A percentile compares a stretch with the other conserved stretches of the same genome.
These are phyloP conservation scores for Dioscorea alata DNA, from an alignment of 106 monocot genomes.

Conservation along the genomic window DNA sequence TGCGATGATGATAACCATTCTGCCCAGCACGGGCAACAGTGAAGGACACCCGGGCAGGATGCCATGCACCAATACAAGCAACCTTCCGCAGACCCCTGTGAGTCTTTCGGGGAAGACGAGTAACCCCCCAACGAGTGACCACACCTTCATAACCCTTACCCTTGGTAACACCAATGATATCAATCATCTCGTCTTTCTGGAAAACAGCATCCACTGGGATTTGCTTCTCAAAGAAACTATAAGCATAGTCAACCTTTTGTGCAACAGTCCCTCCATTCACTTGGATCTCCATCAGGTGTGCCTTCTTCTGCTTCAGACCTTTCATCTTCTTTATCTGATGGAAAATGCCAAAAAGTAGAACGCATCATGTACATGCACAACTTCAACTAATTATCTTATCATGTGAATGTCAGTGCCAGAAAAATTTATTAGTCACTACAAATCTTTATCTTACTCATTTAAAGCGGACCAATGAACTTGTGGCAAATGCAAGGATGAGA, in stretches of 20 bases:
- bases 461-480: too few relatives aligned
- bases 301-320: constrained; percentile 10
- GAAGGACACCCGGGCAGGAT: constrained; percentile 44
- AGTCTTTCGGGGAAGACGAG: constrained; percentile 42
- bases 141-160: constrained; percentile 56
- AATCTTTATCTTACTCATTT: not conserved
- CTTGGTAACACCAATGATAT: constrained; percentile 46
- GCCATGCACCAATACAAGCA: constrained; percentile 55
- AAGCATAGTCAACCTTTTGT: constrained; percentile 39
- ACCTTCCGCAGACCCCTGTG: constrained; percentile 49
- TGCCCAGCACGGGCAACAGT: constrained; percentile 51
- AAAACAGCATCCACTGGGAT: constrained; percentile 39
- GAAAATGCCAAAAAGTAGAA: too few relatives aligned
- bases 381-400: too few relatives aligned
- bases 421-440: too few relatives aligned
- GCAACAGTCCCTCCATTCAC: constrained; percentile 40
- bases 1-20: constrained; percentile 45
- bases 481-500: too few relatives aligned
- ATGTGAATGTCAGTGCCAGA: too few relatives aligned
- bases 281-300: constrained; percentile 27
- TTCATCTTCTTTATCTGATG: constrained; percentile 8
- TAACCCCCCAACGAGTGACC: constrained; percentile 48
- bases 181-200: constrained; percentile 51
- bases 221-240: constrained; percentile 41
- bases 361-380: too few relatives aligned